Evolutionary conservation across 108 stramenopile genomes (phyloP), one percentile per base, ranked within the genome.

Genomic region (Mayamaea pseudoterrestris): DNA sequence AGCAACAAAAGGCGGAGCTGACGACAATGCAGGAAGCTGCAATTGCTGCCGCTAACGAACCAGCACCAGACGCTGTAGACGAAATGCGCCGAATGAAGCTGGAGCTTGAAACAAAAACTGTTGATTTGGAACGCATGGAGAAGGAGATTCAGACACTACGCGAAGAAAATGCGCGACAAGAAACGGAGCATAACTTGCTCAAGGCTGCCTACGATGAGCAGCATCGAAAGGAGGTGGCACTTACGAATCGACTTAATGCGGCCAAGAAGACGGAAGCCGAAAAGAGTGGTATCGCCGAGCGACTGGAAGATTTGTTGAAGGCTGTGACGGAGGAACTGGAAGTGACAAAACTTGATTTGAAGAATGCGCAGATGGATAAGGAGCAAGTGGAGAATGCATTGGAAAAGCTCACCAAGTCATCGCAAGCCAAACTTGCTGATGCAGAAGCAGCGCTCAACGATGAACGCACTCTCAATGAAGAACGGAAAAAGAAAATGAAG

Each of bases 401-500:
- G 26, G 67, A 64, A 27, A 62, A 61, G 30, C 45, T 22, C 6
- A 41, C 23, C 11, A 41, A 30, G 11, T 26, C 30, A 4, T 57
- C 31, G 1, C 20, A 31, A 17, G 30, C 50, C 27, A 43, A 72
- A 22, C 60, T 71, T 9, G 64, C 68, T 54, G 68, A 78, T 35
- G 52, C 76, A n/a, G 87, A 89, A 47, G 51, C 52, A 1, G 63
- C 76, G 0, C 64, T 89, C 3, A 34, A 49, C 8, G 76, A 81
- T 35, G 82, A 89, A 52, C 67, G 75, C 25, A 66, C 66, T 35
- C 64, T 89, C 7, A 83, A 89, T 48, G 75, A 81, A 27, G 82
- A 89, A 44, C 58, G 87, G 17, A 89, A 89, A 44, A 61, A 62
- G 47, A 83, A 83, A 61, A 89, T 89, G 87, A 89, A 81, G 47